These are phyloP conservation scores for Elymus sibiricus DNA, from an alignment of 176 grass and related monocot species.

Conservation along the genomic window DNA sequence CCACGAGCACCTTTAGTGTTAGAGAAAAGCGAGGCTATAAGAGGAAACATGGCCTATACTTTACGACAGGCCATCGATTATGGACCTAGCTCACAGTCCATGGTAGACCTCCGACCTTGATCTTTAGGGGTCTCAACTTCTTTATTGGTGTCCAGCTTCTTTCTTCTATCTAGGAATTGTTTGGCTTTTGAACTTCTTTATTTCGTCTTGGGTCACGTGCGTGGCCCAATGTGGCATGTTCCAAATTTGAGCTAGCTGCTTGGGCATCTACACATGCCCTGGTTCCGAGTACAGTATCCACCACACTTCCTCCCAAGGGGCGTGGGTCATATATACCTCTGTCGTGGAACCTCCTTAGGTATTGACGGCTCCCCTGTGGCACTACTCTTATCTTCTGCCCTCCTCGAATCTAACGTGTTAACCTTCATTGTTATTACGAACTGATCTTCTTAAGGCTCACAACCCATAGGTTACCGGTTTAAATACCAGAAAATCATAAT, in stretches of 20 bases:
- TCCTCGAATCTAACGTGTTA: background rate
- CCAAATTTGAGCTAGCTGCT: background rate
- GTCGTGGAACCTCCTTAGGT: background rate
- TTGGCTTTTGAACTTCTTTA: background rate
- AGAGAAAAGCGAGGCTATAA: background rate
- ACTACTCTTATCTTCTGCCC: background rate
- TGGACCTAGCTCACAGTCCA: background rate
- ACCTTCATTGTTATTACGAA: background rate
- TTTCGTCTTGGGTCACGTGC: background rate
- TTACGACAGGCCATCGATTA: background rate
- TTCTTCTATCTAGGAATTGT: background rate
- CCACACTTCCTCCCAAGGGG: no score
- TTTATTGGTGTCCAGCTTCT: background rate
- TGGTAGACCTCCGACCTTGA: background rate
- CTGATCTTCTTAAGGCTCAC: background rate
- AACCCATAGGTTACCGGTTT: background rate
- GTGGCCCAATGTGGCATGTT: background rate
- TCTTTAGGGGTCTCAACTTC: background rate
- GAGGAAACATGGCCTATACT: background rate
- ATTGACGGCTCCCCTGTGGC: background rate
- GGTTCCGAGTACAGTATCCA: background rate
- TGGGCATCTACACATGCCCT: background rate
- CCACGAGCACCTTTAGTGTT: background rate
- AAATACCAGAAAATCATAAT: background rate
- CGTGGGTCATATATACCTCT: no score